These are phyloP conservation scores for Blastobotrys illinoisensis DNA, from an alignment of 1,139 yeast species.

Conservation along the genomic window DNA sequence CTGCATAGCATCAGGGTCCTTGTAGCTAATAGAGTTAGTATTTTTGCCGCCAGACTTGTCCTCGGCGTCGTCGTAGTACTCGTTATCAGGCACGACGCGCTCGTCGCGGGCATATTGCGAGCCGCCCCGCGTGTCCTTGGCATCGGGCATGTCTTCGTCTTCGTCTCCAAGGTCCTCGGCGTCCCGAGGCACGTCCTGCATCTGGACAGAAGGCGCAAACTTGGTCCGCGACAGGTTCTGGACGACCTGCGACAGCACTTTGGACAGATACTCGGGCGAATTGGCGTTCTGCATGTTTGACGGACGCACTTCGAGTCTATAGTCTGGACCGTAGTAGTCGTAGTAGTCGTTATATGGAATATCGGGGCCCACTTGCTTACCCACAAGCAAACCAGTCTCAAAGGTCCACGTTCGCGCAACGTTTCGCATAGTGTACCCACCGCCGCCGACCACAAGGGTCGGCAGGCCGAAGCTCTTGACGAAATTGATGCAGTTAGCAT, in stretches of 20 bases:
- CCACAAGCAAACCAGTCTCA: constrained; percentile 85
- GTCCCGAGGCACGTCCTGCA: constrained; percentile 85
- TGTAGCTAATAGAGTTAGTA: constrained; percentile 15
- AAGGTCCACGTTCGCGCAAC: constrained; percentile 96
- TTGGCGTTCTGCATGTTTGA: constrained; percentile 96
- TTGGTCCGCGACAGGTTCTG: constrained; percentile 79
- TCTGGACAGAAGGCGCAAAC: constrained; percentile 93
- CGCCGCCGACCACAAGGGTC: constrained; percentile 91
- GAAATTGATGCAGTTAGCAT: constrained; percentile 90
- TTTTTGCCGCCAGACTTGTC: constrained; percentile 29
- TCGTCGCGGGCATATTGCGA: constrained; percentile 80
- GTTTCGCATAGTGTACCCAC: constrained; percentile 96
- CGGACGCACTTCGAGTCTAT: constrained; percentile 76
- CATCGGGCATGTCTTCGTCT: constrained; percentile 67
- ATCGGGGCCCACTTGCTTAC: constrained; percentile 71
- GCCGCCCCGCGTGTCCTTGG: constrained; percentile 88
- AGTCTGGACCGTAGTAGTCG: constrained; percentile 96
- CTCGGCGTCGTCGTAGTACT: constrained; percentile 35
- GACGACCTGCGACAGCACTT: constrained; percentile 71
- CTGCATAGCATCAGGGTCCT: constrained; percentile 23
- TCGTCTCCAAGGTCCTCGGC: constrained; percentile 63
- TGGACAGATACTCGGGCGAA: constrained; percentile 85
- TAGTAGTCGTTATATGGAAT: constrained; percentile 94
- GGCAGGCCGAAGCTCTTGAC: constrained; percentile 86
- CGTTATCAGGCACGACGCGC: constrained; percentile 39